phyloP scores from a whole-genome alignment of 768 basidiomycete genomes.

The Galerina sulciceps region DNA sequence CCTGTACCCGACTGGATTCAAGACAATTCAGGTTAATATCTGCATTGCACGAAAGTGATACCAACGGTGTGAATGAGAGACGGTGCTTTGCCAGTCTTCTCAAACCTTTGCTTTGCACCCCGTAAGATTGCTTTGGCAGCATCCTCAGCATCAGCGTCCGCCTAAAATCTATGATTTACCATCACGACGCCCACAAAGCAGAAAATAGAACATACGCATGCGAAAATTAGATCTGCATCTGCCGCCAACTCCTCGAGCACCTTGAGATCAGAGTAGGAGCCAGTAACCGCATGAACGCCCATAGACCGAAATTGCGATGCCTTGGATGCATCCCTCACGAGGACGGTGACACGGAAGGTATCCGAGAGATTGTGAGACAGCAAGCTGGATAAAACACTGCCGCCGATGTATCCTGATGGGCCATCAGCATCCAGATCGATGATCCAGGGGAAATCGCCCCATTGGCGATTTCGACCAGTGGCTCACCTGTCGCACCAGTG shows the following conservation, averaged over 20 bases:
- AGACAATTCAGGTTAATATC: neutral
- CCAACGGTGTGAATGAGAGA: conserved; percentile 49
- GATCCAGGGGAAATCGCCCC: neutral
- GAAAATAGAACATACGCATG: conserved; percentile 34
- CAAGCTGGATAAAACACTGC: conserved; percentile 51
- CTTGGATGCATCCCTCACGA: conserved; percentile 49
- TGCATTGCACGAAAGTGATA: conserved; percentile 1
- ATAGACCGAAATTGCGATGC: conserved; percentile 34
- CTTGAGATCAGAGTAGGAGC: conserved; percentile 41
- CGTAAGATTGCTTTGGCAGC: conserved; percentile 42
- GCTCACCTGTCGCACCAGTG: conserved; percentile 50
- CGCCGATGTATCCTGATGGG: conserved; percentile 57
- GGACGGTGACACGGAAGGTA: conserved; percentile 46
- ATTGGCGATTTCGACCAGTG: neutral
- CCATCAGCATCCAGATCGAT: neutral
- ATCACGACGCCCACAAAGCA: neutral
- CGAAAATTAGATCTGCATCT: conserved; percentile 49
- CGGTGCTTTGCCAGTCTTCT: conserved; percentile 35
- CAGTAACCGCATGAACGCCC: conserved; percentile 42
- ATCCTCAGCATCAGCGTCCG: conserved; percentile 41
- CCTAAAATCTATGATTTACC: conserved; percentile 25
- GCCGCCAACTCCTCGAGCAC: conserved; percentile 43
- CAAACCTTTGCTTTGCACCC: conserved; percentile 38
- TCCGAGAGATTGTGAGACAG: conserved; percentile 45
- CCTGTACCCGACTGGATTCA: conserved; percentile 36